A percentile compares a stretch with the other conserved stretches of the same genome.
These are phyloP conservation scores for Haplosporangium sp. DNA, from an alignment of 371 early-diverging fungal species.

Conservation along the genomic window DNA sequence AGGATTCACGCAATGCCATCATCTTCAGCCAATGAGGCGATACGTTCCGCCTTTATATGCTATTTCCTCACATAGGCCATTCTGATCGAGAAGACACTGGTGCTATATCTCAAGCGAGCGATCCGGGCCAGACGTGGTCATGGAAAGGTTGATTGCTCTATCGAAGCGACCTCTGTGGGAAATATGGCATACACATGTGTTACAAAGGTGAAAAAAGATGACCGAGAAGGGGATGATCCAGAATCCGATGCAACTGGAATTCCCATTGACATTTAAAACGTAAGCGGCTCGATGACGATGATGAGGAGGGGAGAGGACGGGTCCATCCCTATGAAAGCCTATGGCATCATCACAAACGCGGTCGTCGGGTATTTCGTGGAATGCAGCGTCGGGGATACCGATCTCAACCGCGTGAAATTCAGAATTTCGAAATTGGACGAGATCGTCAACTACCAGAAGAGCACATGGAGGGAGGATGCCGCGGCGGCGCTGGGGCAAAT, in stretches of 20 bases:
- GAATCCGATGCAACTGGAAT: constrained; percentile 34
- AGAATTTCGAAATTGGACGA: constrained; percentile 19
- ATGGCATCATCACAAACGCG: constrained; percentile 28
- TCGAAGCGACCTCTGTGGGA: constrained; percentile 16
- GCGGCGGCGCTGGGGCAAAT: constrained; percentile 4
- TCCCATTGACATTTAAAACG: constrained; percentile 20
- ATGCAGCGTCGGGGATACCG: constrained; percentile 18
- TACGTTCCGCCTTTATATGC: constrained; percentile 30
- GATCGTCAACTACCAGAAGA: constrained; percentile 19
- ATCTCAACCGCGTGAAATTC: constrained; percentile 17
- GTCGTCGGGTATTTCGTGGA: constrained; percentile 28
- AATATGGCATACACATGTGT: constrained; percentile 25
- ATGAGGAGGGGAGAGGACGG: constrained; percentile 13
- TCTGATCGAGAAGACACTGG: constrained; percentile 20
- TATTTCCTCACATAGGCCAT: constrained; percentile 31
- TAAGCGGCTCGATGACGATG: constrained; percentile 12
- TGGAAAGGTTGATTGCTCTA: constrained; percentile 33
- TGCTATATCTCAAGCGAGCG: constrained; percentile 15
- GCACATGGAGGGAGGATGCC: constrained; percentile 3
- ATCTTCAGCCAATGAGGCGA: constrained; percentile 8
- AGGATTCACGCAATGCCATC: constrained; percentile 19
- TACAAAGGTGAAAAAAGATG: constrained; percentile 22
- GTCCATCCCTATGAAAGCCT: constrained; percentile 14
- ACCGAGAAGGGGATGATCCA: constrained; percentile 29
- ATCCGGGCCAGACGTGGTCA: constrained; percentile 30